Evolutionary conservation across 2,329 filamentous ascomycete genomes (phyloP).

Genomic region (Penicillium hordei): DNA sequence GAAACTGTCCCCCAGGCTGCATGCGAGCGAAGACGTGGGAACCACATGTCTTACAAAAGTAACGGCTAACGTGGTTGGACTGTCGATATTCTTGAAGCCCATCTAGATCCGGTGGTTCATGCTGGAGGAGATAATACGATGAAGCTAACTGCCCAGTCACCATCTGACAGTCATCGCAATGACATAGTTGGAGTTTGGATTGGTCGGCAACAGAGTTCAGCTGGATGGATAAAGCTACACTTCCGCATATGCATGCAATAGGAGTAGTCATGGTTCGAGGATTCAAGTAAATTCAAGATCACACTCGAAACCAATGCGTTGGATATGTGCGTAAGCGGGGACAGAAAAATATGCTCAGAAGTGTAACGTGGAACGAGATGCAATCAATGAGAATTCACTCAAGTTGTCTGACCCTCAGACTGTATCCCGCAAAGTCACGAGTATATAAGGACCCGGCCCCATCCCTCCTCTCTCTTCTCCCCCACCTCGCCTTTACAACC

Average conservation of each 20-base stretch:
- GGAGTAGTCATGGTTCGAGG: constrained; percentile 15
- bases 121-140: constrained; percentile 46
- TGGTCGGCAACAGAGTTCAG: constrained; percentile 24
- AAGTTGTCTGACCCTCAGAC: constrained; percentile 4
- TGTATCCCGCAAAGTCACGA: constrained; percentile 23
- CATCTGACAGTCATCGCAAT: constrained; percentile 53
- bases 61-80: constrained; percentile 44
- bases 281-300: background rate
- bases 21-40: constrained; percentile 42
- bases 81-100: constrained; percentile 47
- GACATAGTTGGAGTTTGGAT: constrained; percentile 46
- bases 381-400: background rate
- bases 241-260: constrained; percentile 34
- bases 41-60: constrained; percentile 54
- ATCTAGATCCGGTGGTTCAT: constrained; percentile 34
- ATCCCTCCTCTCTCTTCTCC: constrained; percentile 5
- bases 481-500: constrained; percentile 8
- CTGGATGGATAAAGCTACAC: constrained; percentile 24
- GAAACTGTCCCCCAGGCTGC: constrained; percentile 25
- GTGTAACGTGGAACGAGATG: constrained; percentile 3
- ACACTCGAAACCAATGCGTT: constrained; percentile 9
- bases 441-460: constrained; percentile 24
- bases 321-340: constrained; percentile 27
- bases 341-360: constrained; percentile 28
- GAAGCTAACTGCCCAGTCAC: constrained; percentile 50